Conservation (phyloP, 805 yeast genomes). For the Saturnispora halmiae region DNA sequence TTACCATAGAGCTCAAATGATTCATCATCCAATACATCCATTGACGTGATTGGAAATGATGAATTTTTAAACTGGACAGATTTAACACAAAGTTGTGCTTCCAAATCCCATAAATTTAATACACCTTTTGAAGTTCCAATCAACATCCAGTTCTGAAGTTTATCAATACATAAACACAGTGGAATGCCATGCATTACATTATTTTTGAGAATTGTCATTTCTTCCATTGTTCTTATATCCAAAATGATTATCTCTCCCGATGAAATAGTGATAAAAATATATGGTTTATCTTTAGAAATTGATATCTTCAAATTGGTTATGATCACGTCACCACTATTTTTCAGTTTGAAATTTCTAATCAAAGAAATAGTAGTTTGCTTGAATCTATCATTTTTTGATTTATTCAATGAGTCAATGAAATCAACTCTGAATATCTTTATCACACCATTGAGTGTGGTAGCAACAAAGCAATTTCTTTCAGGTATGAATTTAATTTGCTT, state of each 20-base stretch:
- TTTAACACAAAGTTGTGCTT: constrained; percentile 53
- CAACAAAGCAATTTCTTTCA: constrained; percentile 50
- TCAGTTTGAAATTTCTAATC: constrained; percentile 36
- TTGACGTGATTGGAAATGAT: constrained; percentile 38
- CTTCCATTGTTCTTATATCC: constrained; percentile 51
- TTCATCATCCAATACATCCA: constrained; percentile 37
- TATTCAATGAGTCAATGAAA: constrained; percentile 17
- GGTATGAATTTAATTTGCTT: constrained; percentile 42
- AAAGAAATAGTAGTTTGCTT: constrained; percentile 18
- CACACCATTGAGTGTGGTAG: constrained; percentile 40
- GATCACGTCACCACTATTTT: constrained; percentile 27
- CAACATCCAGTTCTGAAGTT: constrained; percentile 49
- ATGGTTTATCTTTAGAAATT: constrained; percentile 31
- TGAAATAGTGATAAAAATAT: constrained; percentile 45
- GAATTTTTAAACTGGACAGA: constrained; percentile 47
- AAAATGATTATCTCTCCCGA: constrained; percentile 40
- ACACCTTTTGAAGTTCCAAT: constrained; percentile 71
- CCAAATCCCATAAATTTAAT: constrained; percentile 71
- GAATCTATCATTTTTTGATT: constrained; percentile 5
- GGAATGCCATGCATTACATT: constrained; percentile 60
- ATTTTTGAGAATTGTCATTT: constrained; percentile 35
- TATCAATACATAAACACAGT: constrained; percentile 49
- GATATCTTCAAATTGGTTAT: constrained; percentile 38
- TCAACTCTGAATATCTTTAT: constrained; percentile 35
- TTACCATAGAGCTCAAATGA: constrained; percentile 26